Conservation (phyloP, 768 basidiomycete species). For the Nidularia sp. region DNA sequence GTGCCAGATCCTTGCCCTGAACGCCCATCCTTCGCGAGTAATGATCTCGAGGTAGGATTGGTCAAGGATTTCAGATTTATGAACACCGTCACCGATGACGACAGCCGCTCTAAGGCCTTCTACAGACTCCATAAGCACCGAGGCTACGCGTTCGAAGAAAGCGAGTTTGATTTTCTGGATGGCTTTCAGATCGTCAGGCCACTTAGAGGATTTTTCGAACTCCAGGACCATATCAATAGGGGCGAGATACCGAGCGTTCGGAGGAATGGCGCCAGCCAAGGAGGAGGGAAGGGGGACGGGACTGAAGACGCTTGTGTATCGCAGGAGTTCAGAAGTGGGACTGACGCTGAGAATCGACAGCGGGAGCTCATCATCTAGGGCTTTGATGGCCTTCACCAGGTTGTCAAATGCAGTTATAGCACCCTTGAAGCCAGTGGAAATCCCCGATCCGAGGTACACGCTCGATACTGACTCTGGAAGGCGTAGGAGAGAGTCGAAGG, state of each 20-base stretch:
- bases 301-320: constrained; percentile 82
- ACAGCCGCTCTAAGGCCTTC: constrained; percentile 53
- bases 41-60: constrained; percentile 71
- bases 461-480: constrained; percentile 53
- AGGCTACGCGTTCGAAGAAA: constrained; percentile 79
- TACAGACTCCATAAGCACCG: constrained; percentile 50
- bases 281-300: constrained; percentile 67
- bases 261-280: constrained; percentile 46
- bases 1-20: constrained; percentile 80
- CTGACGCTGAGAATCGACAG: constrained; percentile 74
- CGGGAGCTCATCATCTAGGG: constrained; percentile 68
- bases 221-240: constrained; percentile 76
- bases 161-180: constrained; percentile 95
- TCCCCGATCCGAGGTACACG: constrained; percentile 33
- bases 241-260: constrained; percentile 61
- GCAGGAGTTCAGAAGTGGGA: constrained; percentile 66
- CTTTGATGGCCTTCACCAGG: constrained; percentile 72
- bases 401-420: constrained; percentile 77
- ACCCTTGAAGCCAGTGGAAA: constrained; percentile 60
- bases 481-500: constrained; percentile 54
- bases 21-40: constrained; percentile 83
- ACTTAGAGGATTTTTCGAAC: constrained; percentile 88
- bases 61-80: constrained; percentile 59
- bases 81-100: constrained; percentile 47
- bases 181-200: constrained; percentile 92